Percentiles rank a stretch among this genome's conserved stretches.
Conservation (phyloP, 305 asterid species). For the Solanum hybrid region DNA sequence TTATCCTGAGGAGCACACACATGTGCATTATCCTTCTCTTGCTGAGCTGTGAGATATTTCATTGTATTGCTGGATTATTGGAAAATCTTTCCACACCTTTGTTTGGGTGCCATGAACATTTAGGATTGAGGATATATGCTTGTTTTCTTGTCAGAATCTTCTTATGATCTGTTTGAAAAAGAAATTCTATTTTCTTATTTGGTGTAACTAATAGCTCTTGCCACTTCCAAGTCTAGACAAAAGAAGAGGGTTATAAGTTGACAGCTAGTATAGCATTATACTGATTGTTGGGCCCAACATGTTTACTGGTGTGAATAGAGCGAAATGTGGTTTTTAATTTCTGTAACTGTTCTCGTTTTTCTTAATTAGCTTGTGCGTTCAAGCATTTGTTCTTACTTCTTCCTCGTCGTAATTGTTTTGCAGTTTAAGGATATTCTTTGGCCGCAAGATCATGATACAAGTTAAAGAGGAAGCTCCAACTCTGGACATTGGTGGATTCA, state of each 20-base stretch:
- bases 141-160: neutral
- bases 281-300: neutral
- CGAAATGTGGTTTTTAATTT: neutral
- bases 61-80: neutral
- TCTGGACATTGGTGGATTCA: constrained; percentile 23
- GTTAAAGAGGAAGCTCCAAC: constrained; percentile 28
- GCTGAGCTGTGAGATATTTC: neutral
- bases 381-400: neutral
- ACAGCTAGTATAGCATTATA: neutral
- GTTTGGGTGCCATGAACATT: neutral
- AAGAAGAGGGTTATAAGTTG: neutral
- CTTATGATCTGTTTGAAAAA: neutral
- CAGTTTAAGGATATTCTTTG: neutral
- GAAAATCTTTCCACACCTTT: neutral
- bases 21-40: neutral
- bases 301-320: neutral
- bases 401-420: neutral
- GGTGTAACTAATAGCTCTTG: neutral
- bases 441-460: constrained; percentile 20
- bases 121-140: neutral
- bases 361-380: neutral
- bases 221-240: neutral
- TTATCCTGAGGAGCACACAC: neutral
- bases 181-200: neutral
- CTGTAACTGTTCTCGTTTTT: neutral